Evolutionary conservation across 2,329 filamentous ascomycete species (phyloP), one percentile per base, ranked within the genome.

Genomic region (Penicillium griseofulvum): DNA sequence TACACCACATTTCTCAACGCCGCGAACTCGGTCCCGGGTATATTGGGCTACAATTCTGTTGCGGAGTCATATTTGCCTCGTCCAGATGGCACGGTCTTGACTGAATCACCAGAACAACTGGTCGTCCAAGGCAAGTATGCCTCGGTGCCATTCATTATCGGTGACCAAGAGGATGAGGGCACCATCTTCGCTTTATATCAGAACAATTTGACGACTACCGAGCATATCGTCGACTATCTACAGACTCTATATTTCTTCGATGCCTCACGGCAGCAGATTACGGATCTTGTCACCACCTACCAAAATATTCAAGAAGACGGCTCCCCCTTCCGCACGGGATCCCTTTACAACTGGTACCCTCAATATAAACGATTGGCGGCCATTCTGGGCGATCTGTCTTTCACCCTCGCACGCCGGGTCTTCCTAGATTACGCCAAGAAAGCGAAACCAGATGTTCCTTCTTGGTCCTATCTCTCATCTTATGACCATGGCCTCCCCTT

Each of bases 81-180:
- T 0, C 89, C 88, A 0, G 89, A 92, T 61, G 86, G 87, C 28
- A 80, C 68, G 1, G 79, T 81, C 5, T 78, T 91, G 9, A 80
- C 83, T 0, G 76, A 81, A 2, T 88, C 83, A 6, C 85, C 88
- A 0, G 88, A 92, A 0, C 52, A 80, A 0, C 75, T 89, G 5
- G 74, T 81, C 1, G 52, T 62, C 2, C 64, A 69, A 0, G 84
- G 86, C 14, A 78, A 79, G 57, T 86, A 83, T 59, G 80, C 84
- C 8, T 77, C 79, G 12, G 81, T 87, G 0, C 85, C 85, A 2
- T 80, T 87, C 67, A 87, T 87, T 53, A 81, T 88, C 37, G 88
- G 89, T 39, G 82, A 90, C 66, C 87, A 91, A 71, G 88, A 92
- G 75, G 89, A 93, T 66, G 89, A 93, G 71, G 88, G 89, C 17